Percentiles rank a stretch among this genome's conserved stretches.
phyloP scores from a whole-genome alignment of 331 rosid genomes.

The Saraca asoca region DNA sequence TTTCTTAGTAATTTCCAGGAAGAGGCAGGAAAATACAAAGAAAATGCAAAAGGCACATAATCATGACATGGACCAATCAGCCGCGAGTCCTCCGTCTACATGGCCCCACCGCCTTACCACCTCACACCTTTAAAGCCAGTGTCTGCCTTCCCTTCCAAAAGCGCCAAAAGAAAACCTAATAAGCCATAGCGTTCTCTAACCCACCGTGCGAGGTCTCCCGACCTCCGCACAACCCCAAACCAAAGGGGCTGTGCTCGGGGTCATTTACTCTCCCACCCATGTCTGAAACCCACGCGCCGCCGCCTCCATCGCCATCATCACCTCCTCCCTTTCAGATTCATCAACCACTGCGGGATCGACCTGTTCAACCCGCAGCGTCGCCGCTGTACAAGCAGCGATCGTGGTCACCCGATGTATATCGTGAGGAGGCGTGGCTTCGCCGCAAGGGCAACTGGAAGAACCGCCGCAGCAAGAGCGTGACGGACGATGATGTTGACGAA shows the following conservation, averaged over 20 bases:
- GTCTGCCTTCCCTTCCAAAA: background rate
- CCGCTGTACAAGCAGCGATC: slow-evolving; percentile 78
- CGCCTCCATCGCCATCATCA: background rate
- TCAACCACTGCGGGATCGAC: background rate
- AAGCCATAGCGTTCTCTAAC: slow-evolving; percentile 51
- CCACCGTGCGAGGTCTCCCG: slow-evolving; percentile 71
- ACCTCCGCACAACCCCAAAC: slow-evolving; percentile 60
- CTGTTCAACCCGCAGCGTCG: background rate
- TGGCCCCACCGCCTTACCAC: slow-evolving; percentile 7
- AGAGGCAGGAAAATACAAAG: background rate
- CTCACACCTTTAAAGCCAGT: too few species aligned
- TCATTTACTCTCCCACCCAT: slow-evolving; percentile 19
- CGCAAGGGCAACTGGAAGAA: slow-evolving; percentile 69
- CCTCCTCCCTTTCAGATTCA: slow-evolving; percentile 11
- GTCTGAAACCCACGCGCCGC: slow-evolving; percentile 41
- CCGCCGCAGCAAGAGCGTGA: slow-evolving; percentile 69
- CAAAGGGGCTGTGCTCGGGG: slow-evolving; percentile 44
- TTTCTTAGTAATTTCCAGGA: background rate
- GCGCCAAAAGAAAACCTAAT: slow-evolving; percentile 31
- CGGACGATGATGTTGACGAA: slow-evolving; percentile 83
- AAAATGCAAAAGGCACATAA: slow-evolving; percentile 35
- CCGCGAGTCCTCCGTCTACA: slow-evolving; percentile 12
- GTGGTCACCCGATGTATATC: slow-evolving; percentile 81
- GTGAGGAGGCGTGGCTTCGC: slow-evolving; percentile 93
- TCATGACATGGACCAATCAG: slow-evolving; percentile 59